Evolutionary conservation across 2,329 filamentous ascomycete genomes (phyloP), one percentile per base, ranked within the genome.

Genomic region (Alternaria atra): DNA sequence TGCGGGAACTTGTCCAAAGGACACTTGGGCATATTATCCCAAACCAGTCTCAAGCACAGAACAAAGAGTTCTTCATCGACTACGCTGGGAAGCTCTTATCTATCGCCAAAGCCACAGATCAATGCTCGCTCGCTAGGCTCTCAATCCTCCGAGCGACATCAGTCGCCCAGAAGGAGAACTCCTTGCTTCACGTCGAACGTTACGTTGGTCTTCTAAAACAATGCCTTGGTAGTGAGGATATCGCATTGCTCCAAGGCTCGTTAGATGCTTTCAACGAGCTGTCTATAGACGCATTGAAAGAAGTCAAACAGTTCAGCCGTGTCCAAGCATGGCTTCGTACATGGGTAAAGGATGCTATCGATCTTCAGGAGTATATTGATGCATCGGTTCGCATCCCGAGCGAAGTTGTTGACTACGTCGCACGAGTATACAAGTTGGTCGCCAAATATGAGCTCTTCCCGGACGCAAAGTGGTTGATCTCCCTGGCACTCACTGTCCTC

Each of bases 1-100:
- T 79, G 5, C 69, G 73, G n/a, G 63, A 67, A 5, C 50, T 78
- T 7, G 69, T 71, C 12, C 60, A 69, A 32, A 64, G 60, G 34
- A 73, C 68, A 5, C 67, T 79, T 5, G 48, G 53, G 6, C 73
- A 77, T n/a, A 68, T 78, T 15, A 63, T 77, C 7, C 65, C 70
- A 13, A 78, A 78, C 12, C 75, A 77, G 51, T 68, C 67, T 32
- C 77, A 79, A 55, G 40, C 70, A 13, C 74, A 75, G 50, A 78
- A 75, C 54, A 70, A 73, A 42, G 61, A 63, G 4, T 77, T 73
- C 44, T 66, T 78, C 8, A 71, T 70, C n/a, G 66, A 62, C 13
- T 76, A 71, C 52, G 61, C 65, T 8, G 61, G 56, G 7, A 72
- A 69, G 48, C 58, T 77, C 8, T 55, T 63, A 15, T 63, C 61